Evolutionary conservation across 306 rosid genomes (phyloP).

Genomic region (Trichosanthes cucumerina): DNA sequence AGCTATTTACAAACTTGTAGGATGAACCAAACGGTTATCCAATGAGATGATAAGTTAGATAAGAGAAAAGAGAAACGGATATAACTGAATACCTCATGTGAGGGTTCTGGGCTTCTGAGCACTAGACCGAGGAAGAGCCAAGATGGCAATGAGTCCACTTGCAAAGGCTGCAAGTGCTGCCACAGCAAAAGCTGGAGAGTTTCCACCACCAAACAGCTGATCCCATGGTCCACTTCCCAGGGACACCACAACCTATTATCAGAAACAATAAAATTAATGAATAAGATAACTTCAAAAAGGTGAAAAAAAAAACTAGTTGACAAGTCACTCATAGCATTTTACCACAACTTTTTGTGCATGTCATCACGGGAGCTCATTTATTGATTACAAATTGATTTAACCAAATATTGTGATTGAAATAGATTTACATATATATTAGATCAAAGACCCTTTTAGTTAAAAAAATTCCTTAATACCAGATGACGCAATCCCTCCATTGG

Average conservation of each 20-base stretch:
- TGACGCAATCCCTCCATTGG: neutral
- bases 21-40: conserved; percentile 12
- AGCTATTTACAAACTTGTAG: conserved; percentile 29
- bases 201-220: conserved; percentile 98
- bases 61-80: conserved; percentile 19
- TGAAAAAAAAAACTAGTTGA: conserved; percentile 7
- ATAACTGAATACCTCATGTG: conserved; percentile 54
- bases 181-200: conserved; percentile 85
- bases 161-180: conserved; percentile 77
- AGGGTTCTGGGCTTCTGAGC: conserved; percentile 49
- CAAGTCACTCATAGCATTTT: conserved; percentile 1
- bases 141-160: conserved; percentile 71
- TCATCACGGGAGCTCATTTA: neutral
- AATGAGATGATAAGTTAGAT: conserved; percentile 5
- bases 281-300: neutral
- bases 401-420: neutral
- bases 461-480: neutral
- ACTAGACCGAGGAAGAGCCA: conserved; percentile 69
- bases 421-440: neutral
- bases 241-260: conserved; percentile 73
- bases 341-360: neutral
- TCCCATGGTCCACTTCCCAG: conserved; percentile 99
- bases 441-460: neutral
- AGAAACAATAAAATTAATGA: conserved; percentile 23
- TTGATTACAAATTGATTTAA: neutral